phyloP scores from a whole-genome alignment of 2,329 filamentous ascomycete genomes.

The Cryphonectria nitschkei region DNA sequence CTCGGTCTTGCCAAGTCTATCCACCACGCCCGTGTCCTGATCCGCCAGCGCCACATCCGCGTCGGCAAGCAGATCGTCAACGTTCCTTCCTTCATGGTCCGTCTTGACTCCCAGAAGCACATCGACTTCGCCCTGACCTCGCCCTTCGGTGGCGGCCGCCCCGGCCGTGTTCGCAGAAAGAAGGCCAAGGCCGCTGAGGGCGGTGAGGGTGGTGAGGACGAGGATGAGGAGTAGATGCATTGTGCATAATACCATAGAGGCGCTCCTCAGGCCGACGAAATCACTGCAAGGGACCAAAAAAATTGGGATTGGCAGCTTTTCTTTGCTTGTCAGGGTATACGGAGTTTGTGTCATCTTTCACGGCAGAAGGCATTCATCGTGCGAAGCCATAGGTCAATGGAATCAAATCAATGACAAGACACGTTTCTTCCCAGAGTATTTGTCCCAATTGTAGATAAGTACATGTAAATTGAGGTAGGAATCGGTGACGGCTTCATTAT shows the following conservation, averaged over 20 bases:
- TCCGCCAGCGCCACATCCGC: constrained; percentile 99
- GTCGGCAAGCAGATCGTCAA: constrained; percentile 99
- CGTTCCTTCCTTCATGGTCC: constrained; percentile 98
- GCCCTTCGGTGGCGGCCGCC: constrained; percentile 95
- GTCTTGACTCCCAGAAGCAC: constrained; percentile 99
- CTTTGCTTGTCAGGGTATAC: constrained; percentile 29
- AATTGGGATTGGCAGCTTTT: constrained; percentile 30
- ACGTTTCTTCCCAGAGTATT: constrained; percentile 26
- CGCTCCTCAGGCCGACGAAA: constrained; percentile 13
- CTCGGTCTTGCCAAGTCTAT: constrained; percentile 99
- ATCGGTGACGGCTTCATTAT: not conserved
- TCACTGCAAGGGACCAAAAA: constrained; percentile 17
- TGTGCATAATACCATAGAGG: constrained; percentile 19
- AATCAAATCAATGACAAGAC: constrained; percentile 31
- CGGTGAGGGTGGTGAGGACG: constrained; percentile 77
- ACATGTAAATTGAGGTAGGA: not conserved
- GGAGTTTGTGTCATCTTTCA: constrained; percentile 30
- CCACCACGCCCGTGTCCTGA: constrained; percentile 99
- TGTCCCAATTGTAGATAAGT: not conserved
- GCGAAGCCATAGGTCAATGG: constrained; percentile 28
- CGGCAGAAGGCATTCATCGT: constrained; percentile 20
- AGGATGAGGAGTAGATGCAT: constrained; percentile 73
- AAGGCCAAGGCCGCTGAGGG: constrained; percentile 96
- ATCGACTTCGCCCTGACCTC: constrained; percentile 98
- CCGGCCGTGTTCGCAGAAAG: constrained; percentile 98